Base-by-base conservation (phyloP, 805 yeast species). In the Kluyveromyces wickerhamii region DNA sequence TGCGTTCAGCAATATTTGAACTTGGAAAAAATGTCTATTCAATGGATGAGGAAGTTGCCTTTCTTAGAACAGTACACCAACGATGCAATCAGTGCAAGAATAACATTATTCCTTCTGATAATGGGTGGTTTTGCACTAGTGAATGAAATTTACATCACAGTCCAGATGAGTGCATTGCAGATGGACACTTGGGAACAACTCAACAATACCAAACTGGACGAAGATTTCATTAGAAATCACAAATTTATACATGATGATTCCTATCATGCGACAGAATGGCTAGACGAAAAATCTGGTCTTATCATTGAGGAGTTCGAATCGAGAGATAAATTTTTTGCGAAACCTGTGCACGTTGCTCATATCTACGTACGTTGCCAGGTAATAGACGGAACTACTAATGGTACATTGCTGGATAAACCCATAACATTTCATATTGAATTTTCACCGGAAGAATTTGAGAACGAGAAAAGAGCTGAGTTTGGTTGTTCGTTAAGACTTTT, bases 271-370 rank as follows among this genome's bases (percentile, higher is more conserved):
- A 47, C 45, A 28, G 60, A 57, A 39, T 48, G 50, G 39, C 32
- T 42, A 11, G 59, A 59, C 35, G 54, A 51, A 19, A 51, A 50
- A 37, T 43, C 52, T 22, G 59, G 58, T 7, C 51, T 54, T 17
- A 52, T 56, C 3, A 48, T 57, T 27, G 61, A 57, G 35, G 60
- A 56, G 33, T 57, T 57, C 34, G 61, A 57, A 20, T 74, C 74
- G 11, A 69, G 72, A 43, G 81, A 78, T 36, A 71, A 74, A 17
- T 80, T 80, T 51, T 66, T 69, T n/a, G 82, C 80, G 29, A 70
- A 74, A 17, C 92, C 89, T 0, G 77, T 78, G 6, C 89, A 80
- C 52, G 81, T 87, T 58, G 87, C 92, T 1, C 86, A 81, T 54
- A 64, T 80, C 1, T 74, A 74, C 41, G 70, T 76, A 5, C 58